Percentiles rank a stretch among this genome's conserved stretches.
phyloP scores from a whole-genome alignment of 2,329 filamentous ascomycete species.

The Clonostachys rhizophaga region DNA sequence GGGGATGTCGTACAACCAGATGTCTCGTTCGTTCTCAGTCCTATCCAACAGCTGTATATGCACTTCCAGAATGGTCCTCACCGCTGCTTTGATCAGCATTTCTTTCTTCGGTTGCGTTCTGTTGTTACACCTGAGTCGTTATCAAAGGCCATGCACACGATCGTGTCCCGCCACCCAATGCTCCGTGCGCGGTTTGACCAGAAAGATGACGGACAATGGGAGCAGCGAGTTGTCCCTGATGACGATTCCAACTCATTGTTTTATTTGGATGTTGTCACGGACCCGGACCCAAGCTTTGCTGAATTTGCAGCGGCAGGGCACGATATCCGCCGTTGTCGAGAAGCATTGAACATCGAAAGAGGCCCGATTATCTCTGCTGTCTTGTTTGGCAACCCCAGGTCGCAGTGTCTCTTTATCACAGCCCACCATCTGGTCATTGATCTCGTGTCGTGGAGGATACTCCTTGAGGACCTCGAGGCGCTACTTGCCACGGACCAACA shows the following conservation, averaged over 20 bases:
- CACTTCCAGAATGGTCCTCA: background rate
- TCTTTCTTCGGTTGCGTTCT: background rate
- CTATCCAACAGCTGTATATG: constrained; percentile 2
- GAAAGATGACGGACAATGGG: background rate
- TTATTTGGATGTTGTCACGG: no score
- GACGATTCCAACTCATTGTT: no score
- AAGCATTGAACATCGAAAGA: background rate
- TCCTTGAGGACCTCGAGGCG: constrained; percentile 33
- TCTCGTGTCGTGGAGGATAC: constrained; percentile 33
- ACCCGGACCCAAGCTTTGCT: no score
- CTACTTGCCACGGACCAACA: constrained; percentile 11
- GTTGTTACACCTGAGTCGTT: background rate
- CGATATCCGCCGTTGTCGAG: background rate
- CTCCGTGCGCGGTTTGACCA: constrained; percentile 2
- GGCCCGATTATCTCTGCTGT: constrained; percentile 31
- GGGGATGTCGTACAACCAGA: background rate
- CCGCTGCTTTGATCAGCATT: constrained; percentile 2
- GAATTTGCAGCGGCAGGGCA: no score
- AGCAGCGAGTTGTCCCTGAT: no score
- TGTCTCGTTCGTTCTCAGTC: background rate
- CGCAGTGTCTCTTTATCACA: constrained; percentile 15
- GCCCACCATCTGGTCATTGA: constrained; percentile 28
- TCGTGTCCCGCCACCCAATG: constrained; percentile 1
- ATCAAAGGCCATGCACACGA: background rate
- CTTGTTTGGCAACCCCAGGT: constrained; percentile 35